Percentiles rank a stretch among this genome's conserved stretches.
Evolutionary conservation across 345 rosid species (phyloP).

Genomic region (Camelina sativa): DNA sequence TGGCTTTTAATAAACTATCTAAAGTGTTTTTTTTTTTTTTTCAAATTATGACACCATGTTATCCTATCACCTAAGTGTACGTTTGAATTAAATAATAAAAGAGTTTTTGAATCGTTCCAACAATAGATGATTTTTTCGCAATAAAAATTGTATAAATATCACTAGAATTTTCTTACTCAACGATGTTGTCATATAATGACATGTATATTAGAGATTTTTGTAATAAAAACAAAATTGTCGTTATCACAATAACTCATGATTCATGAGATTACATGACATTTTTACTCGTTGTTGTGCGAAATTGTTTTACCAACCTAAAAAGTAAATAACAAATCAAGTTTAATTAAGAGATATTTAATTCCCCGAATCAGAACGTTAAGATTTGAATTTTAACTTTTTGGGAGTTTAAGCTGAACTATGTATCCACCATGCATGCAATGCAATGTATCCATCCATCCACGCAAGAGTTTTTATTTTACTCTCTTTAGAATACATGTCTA

Average conservation of each 20-base stretch:
- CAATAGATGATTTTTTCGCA: not conserved
- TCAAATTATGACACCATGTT: conserved; percentile 41
- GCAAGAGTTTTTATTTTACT: not conserved
- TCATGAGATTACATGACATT: not conserved
- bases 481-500: not conserved
- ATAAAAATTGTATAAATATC: not conserved
- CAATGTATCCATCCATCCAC: conserved; percentile 21
- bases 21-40: not conserved
- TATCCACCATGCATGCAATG: too few species aligned
- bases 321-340: not conserved
- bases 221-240: not conserved
- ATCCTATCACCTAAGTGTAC: not conserved
- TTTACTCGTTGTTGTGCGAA: not conserved
- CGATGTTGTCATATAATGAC: conserved; percentile 23
- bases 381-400: not conserved
- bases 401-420: not conserved
- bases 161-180: conserved; percentile 14
- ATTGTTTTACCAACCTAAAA: not conserved
- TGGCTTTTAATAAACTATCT: conserved; percentile 14
- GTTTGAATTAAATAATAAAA: conserved; percentile 17
- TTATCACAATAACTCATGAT: not conserved
- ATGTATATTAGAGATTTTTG: not conserved
- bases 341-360: not conserved
- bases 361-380: not conserved
- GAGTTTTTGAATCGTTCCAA: conserved; percentile 24